Evolutionary conservation across 768 basidiomycete species (phyloP), one percentile per base, ranked within the genome.

Genomic region (Calocera cornea): DNA sequence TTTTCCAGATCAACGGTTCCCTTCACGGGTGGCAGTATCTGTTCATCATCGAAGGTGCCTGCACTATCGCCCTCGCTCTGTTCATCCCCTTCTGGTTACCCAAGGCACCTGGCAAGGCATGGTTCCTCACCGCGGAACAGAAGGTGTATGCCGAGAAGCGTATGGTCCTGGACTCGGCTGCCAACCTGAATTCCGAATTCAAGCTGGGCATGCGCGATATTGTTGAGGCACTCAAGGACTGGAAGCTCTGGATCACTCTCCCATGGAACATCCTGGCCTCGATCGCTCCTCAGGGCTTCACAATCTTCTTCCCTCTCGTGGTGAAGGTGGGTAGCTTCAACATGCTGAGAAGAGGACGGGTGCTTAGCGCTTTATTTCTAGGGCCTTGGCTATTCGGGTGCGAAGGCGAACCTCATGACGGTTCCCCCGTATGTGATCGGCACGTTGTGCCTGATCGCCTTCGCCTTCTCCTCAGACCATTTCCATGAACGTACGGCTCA

Each of bases 391-490:
- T 47, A 47, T 24, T 47, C 44, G 8, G 44, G 44, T 3, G 44
- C 44, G 19, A 47, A 47, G 3, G 44, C 44, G 19, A 47, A 47
- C 19, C 24, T 47, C 3, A 69, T 69, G 69, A 17, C 54, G 14
- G 70, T 70, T 22, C 41, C 68, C 0, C 70, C 70, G 5, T 73
- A 71, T 68, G 38, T 68, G 27, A 67, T 69, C 41, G 73, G 66
- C 24, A 66, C 67, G n/a, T 38, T 69, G 36, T 64, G 67, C 66
- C 74, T 77, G 67, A 65, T 75, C 24, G 64, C 47, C 24, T 72
- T 77, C 70, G 73, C 73, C 60, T 75, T 73, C 68, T 64, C 68
- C 5, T 74, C 76, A 24, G 77, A 78, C 67, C 66, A 68, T 49
- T 65, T 70, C 66, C 67, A 73, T 63, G 75, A 74, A 67, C 75